These are phyloP conservation scores for Cystofilobasidium ferigula DNA, from an alignment of 768 basidiomycete genomes.

Conservation along the genomic window DNA sequence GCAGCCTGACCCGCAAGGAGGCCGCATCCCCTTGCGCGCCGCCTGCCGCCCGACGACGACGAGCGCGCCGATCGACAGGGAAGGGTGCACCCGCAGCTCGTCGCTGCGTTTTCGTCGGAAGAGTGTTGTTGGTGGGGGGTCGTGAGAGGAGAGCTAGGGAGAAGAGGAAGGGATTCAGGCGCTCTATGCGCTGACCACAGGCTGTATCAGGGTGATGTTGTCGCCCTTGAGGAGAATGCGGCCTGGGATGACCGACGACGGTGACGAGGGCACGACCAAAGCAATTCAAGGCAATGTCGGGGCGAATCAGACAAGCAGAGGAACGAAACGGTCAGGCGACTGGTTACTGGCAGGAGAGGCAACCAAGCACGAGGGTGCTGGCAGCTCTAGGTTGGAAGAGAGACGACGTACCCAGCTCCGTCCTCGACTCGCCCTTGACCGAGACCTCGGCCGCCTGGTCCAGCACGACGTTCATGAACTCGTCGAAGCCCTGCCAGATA, in stretches of 20 bases:
- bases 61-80: too few species aligned
- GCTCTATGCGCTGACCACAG: conserved; percentile 9
- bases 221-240: conserved; percentile 94
- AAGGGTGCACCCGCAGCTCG: too few species aligned
- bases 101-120: too few species aligned
- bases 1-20: too few species aligned
- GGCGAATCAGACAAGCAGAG: too few species aligned
- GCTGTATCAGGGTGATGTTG: conserved; percentile 60
- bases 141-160: background rate
- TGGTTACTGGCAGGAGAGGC: too few species aligned
- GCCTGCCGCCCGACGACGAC: too few species aligned
- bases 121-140: background rate
- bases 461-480: conserved; percentile 97
- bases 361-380: too few species aligned
- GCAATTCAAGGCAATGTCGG: too few species aligned
- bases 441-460: conserved; percentile 89
- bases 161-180: background rate
- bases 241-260: conserved; percentile 44
- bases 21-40: too few species aligned
- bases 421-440: conserved; percentile 39
- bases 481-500: conserved; percentile 81
- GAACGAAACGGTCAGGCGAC: too few species aligned
- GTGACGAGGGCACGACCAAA: background rate
- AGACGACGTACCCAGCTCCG: conserved; percentile 62
- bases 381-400: background rate